Percentiles rank a stretch among this genome's conserved stretches.
phyloP scores from a whole-genome alignment of 345 rosid genomes.

The Mercurialis annua region DNA sequence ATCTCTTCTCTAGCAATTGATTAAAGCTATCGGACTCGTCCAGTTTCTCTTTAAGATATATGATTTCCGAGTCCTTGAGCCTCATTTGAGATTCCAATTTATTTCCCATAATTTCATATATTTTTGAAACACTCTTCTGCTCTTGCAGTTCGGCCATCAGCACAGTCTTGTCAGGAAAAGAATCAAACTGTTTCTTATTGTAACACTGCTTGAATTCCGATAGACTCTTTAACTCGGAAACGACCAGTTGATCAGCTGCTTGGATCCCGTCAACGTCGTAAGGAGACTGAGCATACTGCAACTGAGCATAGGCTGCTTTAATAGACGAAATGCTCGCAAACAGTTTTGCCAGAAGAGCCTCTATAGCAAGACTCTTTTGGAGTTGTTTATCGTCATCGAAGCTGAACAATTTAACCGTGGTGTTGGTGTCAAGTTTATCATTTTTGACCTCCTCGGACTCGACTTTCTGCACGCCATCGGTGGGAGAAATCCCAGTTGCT shows the following conservation, averaged over 20 bases:
- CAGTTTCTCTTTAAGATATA: conserved; percentile 57
- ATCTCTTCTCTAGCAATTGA: conserved; percentile 51
- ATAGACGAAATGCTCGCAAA: conserved; percentile 73
- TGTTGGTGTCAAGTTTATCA: conserved; percentile 28
- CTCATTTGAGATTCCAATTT: conserved; percentile 67
- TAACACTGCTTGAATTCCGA: conserved; percentile 79
- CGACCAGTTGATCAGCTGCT: conserved; percentile 54
- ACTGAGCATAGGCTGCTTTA: conserved; percentile 73
- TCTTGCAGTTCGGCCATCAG: conserved; percentile 72
- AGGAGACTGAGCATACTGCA: conserved; percentile 81
- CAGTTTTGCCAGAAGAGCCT: conserved; percentile 68
- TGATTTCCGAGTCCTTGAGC: conserved; percentile 75
- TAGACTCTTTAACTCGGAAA: conserved; percentile 59
- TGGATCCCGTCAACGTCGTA: conserved; percentile 74
- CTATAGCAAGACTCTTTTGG: conserved; percentile 40
- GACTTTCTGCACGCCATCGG: conserved; percentile 41
- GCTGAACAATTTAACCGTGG: conserved; percentile 38
- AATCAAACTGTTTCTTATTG: conserved; percentile 68
- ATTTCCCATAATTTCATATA: conserved; percentile 58
- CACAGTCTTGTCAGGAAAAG: conserved; percentile 49
- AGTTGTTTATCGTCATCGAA: conserved; percentile 38
- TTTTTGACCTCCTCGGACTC: conserved; percentile 38
- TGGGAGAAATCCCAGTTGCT: conserved; percentile 60
- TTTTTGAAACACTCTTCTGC: conserved; percentile 56
- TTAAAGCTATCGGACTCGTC: conserved; percentile 48